Evolutionary conservation across 2,329 filamentous ascomycete genomes (phyloP), one percentile per base, ranked within the genome.

Genomic region (Pseudopyricularia cyperi): DNA sequence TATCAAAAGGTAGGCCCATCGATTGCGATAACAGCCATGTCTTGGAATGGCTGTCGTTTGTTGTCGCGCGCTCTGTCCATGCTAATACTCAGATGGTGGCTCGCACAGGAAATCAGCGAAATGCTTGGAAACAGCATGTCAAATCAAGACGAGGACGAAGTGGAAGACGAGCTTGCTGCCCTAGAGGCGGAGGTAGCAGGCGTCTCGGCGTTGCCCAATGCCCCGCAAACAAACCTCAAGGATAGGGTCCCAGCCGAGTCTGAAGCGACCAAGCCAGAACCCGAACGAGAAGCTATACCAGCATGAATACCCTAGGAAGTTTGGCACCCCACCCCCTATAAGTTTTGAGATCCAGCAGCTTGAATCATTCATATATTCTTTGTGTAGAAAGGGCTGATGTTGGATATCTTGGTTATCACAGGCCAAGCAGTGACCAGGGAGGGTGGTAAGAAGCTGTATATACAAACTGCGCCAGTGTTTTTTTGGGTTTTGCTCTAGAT

Each of bases 71-170:
- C n/a, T n/a, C 2, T 44, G 24, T 44, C 12, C n/a, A 7, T 52
- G 52, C 46, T 52, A 48, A 58, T 51, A 17, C 28, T 24, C 9
- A 9, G 8, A 30, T 19, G 32, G 32, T 35, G 22, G 9, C 24
- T 26, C 4, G 2, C 58, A 57, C 61, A 95, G 87, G 91, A 98
- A 72, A 79, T 98, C 60, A 93, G 85, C 68, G 88, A 95, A 49
- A 87, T 96, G 78, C 79, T 98, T 3, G 87, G 84, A 33, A 87
- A 87, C 12, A 82, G 84, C 60, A 90, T 98, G 72, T 88, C 89
- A 14, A 93, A 89, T 62, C 86, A 94, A 61, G 93, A 98, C 67
- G 93, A 98, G 67, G 91, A 97, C 63, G 93, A 96, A 62, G 93
- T 98, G 33, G 93, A 98, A 65, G 90, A 96, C 62, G 93, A 98